Base-by-base conservation (phyloP, 2,329 filamentous ascomycete species). In the Coniochaeta prunicola region DNA sequence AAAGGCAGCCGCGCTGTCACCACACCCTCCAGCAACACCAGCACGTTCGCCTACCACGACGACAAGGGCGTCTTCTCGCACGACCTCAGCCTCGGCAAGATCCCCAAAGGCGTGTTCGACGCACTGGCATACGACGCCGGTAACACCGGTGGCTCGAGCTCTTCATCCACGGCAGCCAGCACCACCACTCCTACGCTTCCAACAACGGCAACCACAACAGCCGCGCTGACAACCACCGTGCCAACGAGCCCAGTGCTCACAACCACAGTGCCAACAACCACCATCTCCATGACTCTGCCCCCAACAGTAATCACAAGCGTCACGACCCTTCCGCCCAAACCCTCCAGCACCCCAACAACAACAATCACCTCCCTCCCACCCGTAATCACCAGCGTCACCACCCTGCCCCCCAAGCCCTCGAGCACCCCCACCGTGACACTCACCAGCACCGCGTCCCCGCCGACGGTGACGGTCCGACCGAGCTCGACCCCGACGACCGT, bases 21-120 rank as follows among this genome's bases (percentile, higher is more conserved):
- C 19, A 64, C 64, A 2, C 59, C 65, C 10, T 56, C 60, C 56
- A 66, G 62, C 63, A 68, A 69, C 59, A 60, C 63, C 24, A 70
- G 64, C 53, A 60, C 62, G 19, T 62, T 65, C 57, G 61, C 64
- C 4, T 59, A 60, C 28, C 61, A 62, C 57, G 65, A 65, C 54
- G 64, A 59, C 36, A 62, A 63, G 50, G 67, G 66, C 15, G 40
- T 60, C 2, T 66, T 64, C 28, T 53, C 59, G 24, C 63, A 65
- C 55, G 62, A 65, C 48, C 57, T 64, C 34, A 61, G 61, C 28
- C 34, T 36, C n/a, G 64, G 64, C 31, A 64, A 59, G 57, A 63
- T 66, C 34, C 65, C 64, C n/a, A 57, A 63, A 58, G 63, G 62
- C n/a, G 64, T 64, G 1, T 66, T 66, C 36, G 64, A 66, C 45